Evolutionary conservation across 106 monocot species (phyloP).

Genomic region (Phalaenopsis equestris): DNA sequence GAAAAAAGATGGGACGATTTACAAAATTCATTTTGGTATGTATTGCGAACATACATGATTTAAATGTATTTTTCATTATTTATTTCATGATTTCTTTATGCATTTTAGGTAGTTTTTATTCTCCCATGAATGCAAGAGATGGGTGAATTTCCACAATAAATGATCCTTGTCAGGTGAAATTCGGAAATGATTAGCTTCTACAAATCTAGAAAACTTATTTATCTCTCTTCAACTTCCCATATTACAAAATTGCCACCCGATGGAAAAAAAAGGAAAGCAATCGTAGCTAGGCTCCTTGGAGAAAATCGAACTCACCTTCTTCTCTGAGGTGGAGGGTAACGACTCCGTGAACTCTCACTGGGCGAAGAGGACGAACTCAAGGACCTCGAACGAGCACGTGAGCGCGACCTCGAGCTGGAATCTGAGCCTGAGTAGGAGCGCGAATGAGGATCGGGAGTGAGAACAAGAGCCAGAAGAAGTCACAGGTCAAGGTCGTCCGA

Average conservation of each 20-base stretch:
- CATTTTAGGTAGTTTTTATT: no score
- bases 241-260: neutral
- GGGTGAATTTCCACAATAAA: no score
- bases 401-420: constrained; percentile 48
- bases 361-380: constrained; percentile 67
- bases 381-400: constrained; percentile 58
- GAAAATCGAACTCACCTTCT: constrained; percentile 34
- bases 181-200: neutral
- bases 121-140: no score
- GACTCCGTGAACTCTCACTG: constrained; percentile 72
- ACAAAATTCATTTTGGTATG: no score
- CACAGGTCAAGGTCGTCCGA: constrained; percentile 46
- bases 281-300: neutral
- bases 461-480: constrained; percentile 57
- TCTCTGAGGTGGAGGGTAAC: constrained; percentile 53
- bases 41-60: no score
- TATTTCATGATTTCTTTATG: no score
- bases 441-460: constrained; percentile 24
- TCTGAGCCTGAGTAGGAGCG: constrained; percentile 39
- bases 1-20: no score
- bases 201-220: neutral
- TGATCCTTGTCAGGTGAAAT: no score
- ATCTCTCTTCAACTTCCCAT: neutral
- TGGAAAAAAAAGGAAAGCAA: neutral
- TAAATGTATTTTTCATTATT: no score